These are phyloP conservation scores for Kodamaea leandrae DNA, from an alignment of 805 yeast genomes.

Conservation along the genomic window DNA sequence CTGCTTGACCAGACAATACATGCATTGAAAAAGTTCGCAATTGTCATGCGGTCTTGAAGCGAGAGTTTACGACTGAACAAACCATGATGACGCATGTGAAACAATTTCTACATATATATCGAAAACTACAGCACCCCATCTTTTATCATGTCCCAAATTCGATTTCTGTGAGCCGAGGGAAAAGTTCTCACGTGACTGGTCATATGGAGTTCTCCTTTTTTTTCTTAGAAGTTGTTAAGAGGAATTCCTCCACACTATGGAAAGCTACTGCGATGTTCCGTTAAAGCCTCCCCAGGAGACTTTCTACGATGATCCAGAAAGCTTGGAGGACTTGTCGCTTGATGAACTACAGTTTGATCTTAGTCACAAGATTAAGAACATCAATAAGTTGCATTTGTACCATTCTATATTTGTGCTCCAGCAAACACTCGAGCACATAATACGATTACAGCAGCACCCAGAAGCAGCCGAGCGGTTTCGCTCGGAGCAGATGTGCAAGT, in stretches of 20 bases:
- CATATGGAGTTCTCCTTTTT: neutral
- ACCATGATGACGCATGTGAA: too few species aligned
- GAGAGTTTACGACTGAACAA: too few species aligned
- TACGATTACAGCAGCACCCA: conserved; percentile 26
- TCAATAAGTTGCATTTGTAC: conserved; percentile 32
- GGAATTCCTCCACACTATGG: neutral
- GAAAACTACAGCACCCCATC: too few species aligned
- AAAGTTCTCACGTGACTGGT: neutral
- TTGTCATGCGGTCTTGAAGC: too few species aligned
- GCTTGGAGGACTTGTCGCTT: conserved; percentile 31
- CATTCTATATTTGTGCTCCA: conserved; percentile 35
- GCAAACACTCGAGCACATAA: conserved; percentile 31
- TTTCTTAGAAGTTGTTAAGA: too few species aligned
- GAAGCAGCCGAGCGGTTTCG: conserved; percentile 25
- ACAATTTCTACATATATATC: too few species aligned
- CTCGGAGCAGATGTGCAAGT: conserved; percentile 22
- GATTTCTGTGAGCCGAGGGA: neutral
- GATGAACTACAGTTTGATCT: conserved; percentile 37
- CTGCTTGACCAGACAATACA: too few species aligned
- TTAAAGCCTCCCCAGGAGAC: conserved; percentile 39
- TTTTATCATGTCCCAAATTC: too few species aligned
- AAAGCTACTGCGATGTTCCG: conserved; percentile 27
- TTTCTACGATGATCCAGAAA: conserved; percentile 39
- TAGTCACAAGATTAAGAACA: conserved; percentile 27
- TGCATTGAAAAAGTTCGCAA: too few species aligned